A percentile compares a stretch with the other conserved stretches of the same genome.
Conservation (phyloP, 345 rosid species). For the Lumnitzera littorea region DNA sequence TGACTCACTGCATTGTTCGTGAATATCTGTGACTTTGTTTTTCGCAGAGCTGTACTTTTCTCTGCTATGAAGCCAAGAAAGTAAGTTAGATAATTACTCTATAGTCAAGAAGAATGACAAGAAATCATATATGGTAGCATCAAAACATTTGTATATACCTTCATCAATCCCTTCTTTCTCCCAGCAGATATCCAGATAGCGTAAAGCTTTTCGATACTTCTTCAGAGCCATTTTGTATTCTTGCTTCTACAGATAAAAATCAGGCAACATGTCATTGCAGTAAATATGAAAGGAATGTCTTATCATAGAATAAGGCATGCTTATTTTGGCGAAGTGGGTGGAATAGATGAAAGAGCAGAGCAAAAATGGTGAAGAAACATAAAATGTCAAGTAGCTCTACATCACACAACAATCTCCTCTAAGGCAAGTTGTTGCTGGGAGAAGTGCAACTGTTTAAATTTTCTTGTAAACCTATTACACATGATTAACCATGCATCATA, state of each 20-base stretch:
- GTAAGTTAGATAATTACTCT: background rate
- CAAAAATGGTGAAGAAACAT: too few species aligned
- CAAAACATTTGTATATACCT: background rate
- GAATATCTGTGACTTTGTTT: constrained; percentile 1
- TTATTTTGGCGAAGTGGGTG: too few species aligned
- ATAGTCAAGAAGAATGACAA: background rate
- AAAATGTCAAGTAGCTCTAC: too few species aligned
- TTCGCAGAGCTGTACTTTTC: background rate
- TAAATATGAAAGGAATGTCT: too few species aligned
- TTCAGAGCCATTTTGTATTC: constrained; percentile 2
- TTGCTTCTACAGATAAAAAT: background rate
- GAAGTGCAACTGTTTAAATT: too few species aligned
- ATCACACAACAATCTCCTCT: too few species aligned
- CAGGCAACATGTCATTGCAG: too few species aligned
- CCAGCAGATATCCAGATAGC: constrained; percentile 1
- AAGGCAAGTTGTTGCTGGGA: too few species aligned
- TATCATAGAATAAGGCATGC: too few species aligned
- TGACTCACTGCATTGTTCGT: constrained; percentile 1
- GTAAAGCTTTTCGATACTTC: constrained; percentile 1
- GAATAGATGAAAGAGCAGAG: too few species aligned
- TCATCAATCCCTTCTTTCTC: constrained; percentile 2
- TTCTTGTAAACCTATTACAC: too few species aligned
- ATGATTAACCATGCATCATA: too few species aligned
- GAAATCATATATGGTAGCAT: background rate
- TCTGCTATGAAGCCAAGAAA: background rate